Evolutionary conservation across 176 grass and related monocot species (phyloP).

Genomic region (Zea luxurians): DNA sequence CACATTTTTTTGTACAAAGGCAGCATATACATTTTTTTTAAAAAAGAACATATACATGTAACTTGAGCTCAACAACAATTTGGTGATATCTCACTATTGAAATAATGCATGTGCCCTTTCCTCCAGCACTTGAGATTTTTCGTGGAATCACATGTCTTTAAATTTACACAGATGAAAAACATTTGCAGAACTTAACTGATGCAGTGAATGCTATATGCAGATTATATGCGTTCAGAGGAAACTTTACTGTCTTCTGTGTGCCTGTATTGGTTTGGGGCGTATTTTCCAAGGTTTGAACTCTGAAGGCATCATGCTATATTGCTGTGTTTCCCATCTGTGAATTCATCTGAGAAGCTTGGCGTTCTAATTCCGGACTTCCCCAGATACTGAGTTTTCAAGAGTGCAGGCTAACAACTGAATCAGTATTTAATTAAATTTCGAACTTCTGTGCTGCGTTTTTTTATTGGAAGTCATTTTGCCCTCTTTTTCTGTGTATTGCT

Average conservation of each 20-base stretch:
- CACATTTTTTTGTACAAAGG: neutral
- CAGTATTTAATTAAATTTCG: neutral
- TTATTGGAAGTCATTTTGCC: neutral
- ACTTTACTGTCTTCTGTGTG: neutral
- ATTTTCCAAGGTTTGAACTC: neutral
- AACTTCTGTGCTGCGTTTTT: neutral
- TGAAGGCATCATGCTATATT: neutral
- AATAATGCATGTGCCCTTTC: neutral
- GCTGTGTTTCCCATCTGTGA: neutral
- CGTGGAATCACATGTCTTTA: neutral
- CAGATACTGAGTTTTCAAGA: neutral
- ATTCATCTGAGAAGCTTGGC: neutral
- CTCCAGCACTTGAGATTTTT: neutral
- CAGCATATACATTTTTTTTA: neutral
- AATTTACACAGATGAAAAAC: neutral
- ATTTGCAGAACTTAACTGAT: conserved; percentile 23
- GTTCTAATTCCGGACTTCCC: neutral
- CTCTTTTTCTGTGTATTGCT: neutral
- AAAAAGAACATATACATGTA: neutral
- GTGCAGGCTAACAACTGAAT: neutral
- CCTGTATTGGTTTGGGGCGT: neutral
- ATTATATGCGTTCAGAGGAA: conserved; percentile 7
- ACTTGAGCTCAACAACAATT: neutral
- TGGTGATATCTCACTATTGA: neutral
- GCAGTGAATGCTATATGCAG: conserved; percentile 1